phyloP scores from a whole-genome alignment of 1,139 yeast genomes.

The Lodderomyces elongisporus region DNA sequence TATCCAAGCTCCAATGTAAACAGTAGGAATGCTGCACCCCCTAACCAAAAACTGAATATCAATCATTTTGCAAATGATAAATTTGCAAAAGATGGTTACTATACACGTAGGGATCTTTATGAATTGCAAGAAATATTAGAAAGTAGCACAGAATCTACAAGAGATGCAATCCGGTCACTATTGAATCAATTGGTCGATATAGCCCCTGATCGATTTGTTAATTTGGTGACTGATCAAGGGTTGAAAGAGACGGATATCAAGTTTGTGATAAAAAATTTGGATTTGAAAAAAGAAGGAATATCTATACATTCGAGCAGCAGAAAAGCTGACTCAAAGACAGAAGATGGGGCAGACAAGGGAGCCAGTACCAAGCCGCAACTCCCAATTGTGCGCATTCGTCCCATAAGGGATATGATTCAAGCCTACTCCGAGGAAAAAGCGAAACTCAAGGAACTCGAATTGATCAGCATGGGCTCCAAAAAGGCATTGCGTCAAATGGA shows the following conservation, averaged over 20 bases:
- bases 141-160: constrained; percentile 20
- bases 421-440: constrained; percentile 32
- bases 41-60: too few species aligned
- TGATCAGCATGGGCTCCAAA: constrained; percentile 31
- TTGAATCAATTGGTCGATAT: constrained; percentile 23
- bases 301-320: too few species aligned
- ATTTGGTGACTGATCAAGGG: constrained; percentile 16
- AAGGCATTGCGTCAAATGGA: constrained; percentile 25
- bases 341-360: too few species aligned
- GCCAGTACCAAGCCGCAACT: too few species aligned
- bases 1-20: not conserved
- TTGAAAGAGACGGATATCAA: constrained; percentile 13
- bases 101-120: not conserved
- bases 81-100: too few species aligned
- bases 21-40: too few species aligned
- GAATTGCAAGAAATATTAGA: constrained; percentile 9
- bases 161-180: constrained; percentile 27
- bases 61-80: constrained; percentile 1
- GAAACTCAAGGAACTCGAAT: constrained; percentile 24
- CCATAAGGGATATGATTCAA: constrained; percentile 30
- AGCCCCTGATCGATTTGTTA: constrained; percentile 23
- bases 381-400: too few species aligned
- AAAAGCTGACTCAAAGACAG: too few species aligned
- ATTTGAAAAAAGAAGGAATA: constrained; percentile 29
- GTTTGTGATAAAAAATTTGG: constrained; percentile 8